Base-by-base conservation (phyloP, 2,329 filamentous ascomycete genomes). In the Cladobotryum mycophilum region DNA sequence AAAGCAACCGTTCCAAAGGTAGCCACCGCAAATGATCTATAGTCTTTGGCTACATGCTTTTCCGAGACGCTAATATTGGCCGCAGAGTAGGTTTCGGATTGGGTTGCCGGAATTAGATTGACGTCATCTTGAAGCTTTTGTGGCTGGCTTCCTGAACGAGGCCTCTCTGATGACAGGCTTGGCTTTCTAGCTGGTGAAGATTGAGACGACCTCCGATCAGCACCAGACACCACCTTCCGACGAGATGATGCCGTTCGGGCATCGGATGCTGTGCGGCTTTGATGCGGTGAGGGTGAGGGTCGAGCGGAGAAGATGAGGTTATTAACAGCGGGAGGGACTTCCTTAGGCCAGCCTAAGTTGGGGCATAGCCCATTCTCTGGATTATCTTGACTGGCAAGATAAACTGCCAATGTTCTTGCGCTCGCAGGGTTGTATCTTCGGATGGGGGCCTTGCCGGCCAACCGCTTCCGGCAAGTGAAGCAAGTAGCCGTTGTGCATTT, bases 391-490 rank as follows among this genome's bases (percentile, higher is more conserved):
- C 85, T 88, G 9, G 89, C 88, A 46, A 95, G 76, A 61, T 88
- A 88, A 50, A 88, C 80, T 12, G 90, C 90, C 33, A 96, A 70
- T 1, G 87, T 88, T 60, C 89, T 81, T 8, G 90, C 89, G 61
- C 89, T 95, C 42, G 89, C 82, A 18, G 85, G 79, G 51, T 86
- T 95, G 60, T 91, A 93, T 61, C 85, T 80, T 54, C 89, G 84
- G 58, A 89, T 79, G 2, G 89, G 89, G 1, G 79, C 79, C 56
- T 81, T 81, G 34, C 78, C 80, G 22, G 81, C 78, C 38, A 84
- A 71, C 57, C 86, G 80, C 66, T 80, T 86, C 49, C 87, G 82
- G 64, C 81, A 89, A 54, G 84, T 89, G 62, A 92, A 86, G 70
- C 90, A 96, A 13, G 88, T 92, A 13, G 88, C 70, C 1, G 84